Evolutionary conservation across 345 rosid genomes (phyloP).

Genomic region (Gossypium raimondii): DNA sequence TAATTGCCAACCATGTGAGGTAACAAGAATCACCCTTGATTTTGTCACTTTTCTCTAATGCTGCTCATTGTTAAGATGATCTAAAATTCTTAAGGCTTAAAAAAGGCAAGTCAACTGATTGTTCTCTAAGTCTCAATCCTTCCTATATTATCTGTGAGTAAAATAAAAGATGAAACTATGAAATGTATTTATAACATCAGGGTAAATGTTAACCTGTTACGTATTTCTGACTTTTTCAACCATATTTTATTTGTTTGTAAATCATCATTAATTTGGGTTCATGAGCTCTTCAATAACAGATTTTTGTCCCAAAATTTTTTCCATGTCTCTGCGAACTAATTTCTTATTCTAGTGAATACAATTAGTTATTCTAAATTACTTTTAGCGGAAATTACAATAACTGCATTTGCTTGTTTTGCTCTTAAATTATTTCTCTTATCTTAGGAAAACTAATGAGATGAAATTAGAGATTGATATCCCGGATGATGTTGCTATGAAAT

Average conservation of each 20-base stretch:
- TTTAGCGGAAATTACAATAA: background rate
- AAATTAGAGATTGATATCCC: conserved; percentile 72
- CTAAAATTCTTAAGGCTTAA: background rate
- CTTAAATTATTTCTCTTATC: background rate
- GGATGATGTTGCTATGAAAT: conserved; percentile 50
- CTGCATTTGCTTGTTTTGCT: background rate
- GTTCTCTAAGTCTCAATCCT: background rate
- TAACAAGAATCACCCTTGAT: conserved; percentile 25
- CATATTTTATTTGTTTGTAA: background rate
- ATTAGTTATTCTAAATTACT: background rate
- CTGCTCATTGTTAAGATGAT: background rate
- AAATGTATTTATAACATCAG: background rate
- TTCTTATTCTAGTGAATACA: conserved; percentile 1
- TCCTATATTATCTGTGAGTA: background rate
- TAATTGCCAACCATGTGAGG: conserved; percentile 88
- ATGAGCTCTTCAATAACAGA: background rate
- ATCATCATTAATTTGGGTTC: background rate
- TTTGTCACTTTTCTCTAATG: background rate
- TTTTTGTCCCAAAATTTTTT: background rate
- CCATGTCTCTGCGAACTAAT: background rate
- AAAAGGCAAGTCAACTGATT: background rate
- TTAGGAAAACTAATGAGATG: conserved; percentile 84
- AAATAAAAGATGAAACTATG: background rate
- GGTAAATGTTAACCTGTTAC: background rate
- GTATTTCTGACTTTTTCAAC: background rate